Conservation (phyloP, 2,329 filamentous ascomycete species). For the Pseudogymnoascus sp. region DNA sequence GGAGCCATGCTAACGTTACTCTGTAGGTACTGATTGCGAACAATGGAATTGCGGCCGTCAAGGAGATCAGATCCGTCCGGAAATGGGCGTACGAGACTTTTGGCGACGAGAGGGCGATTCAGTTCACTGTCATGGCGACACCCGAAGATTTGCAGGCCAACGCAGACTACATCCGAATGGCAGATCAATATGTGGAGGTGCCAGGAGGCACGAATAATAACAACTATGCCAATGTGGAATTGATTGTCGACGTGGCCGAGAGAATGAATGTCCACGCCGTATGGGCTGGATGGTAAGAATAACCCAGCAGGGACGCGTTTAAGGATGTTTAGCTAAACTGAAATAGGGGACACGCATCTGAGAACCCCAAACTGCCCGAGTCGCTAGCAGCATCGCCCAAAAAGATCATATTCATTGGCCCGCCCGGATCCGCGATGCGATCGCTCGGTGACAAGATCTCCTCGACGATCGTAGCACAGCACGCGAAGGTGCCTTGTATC, state of each 20-base stretch:
- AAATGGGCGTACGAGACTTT: constrained; percentile 99
- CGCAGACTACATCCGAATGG: constrained; percentile 99
- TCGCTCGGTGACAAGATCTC: constrained; percentile 99
- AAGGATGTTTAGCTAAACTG: background rate
- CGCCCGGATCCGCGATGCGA: constrained; percentile 95
- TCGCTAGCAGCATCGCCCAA: constrained; percentile 92
- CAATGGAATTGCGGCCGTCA: constrained; percentile 98
- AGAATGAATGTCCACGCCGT: constrained; percentile 98
- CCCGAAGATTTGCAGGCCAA: constrained; percentile 96
- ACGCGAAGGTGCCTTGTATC: constrained; percentile 92
- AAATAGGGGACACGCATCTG: constrained; percentile 85
- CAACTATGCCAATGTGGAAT: constrained; percentile 99
- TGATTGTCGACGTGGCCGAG: constrained; percentile 98
- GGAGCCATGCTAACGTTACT: constrained; percentile 19
- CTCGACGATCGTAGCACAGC: constrained; percentile 97
- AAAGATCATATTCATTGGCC: constrained; percentile 98
- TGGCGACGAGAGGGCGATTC: constrained; percentile 94
- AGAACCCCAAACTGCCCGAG: constrained; percentile 96
- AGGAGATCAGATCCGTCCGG: constrained; percentile 96
- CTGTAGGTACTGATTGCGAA: constrained; percentile 92
- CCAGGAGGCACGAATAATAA: constrained; percentile 99
- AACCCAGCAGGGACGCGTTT: background rate
- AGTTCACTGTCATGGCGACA: constrained; percentile 99
- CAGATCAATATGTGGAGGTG: constrained; percentile 98
- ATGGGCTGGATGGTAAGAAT: constrained; percentile 89